These are phyloP conservation scores for Theobroma grandiflorum DNA, from an alignment of 441 rosid genomes.

Conservation along the genomic window DNA sequence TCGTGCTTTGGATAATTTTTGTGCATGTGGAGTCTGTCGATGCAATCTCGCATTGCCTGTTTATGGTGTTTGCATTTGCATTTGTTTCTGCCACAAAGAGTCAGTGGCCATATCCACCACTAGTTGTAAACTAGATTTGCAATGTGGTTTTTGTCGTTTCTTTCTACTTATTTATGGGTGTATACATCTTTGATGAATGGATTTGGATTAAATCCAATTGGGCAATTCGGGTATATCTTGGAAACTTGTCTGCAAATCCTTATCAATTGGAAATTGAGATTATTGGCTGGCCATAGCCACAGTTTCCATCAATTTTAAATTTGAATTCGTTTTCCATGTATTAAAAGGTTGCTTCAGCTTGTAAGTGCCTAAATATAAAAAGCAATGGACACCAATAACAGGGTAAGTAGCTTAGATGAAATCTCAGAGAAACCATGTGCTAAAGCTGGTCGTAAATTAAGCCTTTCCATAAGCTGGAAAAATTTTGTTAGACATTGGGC, in stretches of 20 bases:
- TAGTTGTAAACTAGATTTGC: too few relatives aligned
- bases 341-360: constrained; percentile 7
- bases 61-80: too few relatives aligned
- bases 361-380: constrained; percentile 5
- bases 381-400: constrained; percentile 7
- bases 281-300: constrained; percentile 5
- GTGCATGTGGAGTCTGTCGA: too few relatives aligned
- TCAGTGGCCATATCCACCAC: too few relatives aligned
- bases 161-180: too few relatives aligned
- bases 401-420: neutral
- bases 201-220: neutral
- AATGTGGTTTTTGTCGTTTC: too few relatives aligned
- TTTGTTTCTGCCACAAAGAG: too few relatives aligned
- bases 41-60: too few relatives aligned
- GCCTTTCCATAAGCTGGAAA: constrained; percentile 19
- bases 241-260: constrained; percentile 17
- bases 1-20: too few relatives aligned
- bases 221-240: neutral
- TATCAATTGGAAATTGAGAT: constrained; percentile 11
- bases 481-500: neutral
- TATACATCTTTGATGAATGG: neutral
- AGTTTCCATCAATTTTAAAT: neutral
- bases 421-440: constrained; percentile 23
- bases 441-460: neutral
- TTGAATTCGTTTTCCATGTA: neutral